Percentiles rank a stretch among this genome's conserved stretches.
phyloP scores from a whole-genome alignment of 257 asterid genomes.

The Solanum habrochaites region DNA sequence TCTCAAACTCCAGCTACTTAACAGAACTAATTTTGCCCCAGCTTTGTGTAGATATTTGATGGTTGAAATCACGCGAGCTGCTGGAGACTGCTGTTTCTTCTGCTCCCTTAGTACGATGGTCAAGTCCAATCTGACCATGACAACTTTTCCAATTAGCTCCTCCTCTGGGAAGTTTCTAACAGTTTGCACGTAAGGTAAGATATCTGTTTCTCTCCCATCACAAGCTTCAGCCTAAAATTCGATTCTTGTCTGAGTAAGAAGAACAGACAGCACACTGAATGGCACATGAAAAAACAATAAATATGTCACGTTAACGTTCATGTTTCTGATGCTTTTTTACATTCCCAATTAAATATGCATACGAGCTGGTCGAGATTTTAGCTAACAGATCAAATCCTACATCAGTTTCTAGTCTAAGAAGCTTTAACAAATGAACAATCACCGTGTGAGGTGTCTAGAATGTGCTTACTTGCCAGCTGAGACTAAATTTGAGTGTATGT shows the following conservation, averaged over 20 bases:
- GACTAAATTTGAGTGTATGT: too few species aligned
- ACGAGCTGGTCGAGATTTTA: too few species aligned
- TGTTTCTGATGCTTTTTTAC: too few species aligned
- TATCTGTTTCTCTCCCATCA: slow-evolving; percentile 10
- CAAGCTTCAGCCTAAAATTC: slow-evolving; percentile 30
- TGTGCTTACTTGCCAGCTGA: too few species aligned
- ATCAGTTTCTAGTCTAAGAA: too few species aligned
- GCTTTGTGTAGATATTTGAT: slow-evolving; percentile 51
- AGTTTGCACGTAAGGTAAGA: slow-evolving; percentile 55
- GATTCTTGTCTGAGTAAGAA: neutral
- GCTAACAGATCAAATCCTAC: too few species aligned
- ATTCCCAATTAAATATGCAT: too few species aligned
- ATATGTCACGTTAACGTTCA: neutral
- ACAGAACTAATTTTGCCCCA: slow-evolving; percentile 60
- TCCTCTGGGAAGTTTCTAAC: slow-evolving; percentile 54
- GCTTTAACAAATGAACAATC: too few species aligned
- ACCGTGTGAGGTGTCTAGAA: too few species aligned
- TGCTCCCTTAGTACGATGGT: slow-evolving; percentile 25
- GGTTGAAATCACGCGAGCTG: slow-evolving; percentile 38
- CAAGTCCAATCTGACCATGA: slow-evolving; percentile 73
- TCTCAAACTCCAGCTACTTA: slow-evolving; percentile 51
- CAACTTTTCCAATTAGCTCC: slow-evolving; percentile 50
- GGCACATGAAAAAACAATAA: neutral
- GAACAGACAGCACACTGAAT: neutral
- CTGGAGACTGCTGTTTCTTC: slow-evolving; percentile 19